Percentiles rank a stretch among this genome's conserved stretches.
Evolutionary conservation across 805 yeast species (phyloP).

Genomic region (Clavispora phyllophila): DNA sequence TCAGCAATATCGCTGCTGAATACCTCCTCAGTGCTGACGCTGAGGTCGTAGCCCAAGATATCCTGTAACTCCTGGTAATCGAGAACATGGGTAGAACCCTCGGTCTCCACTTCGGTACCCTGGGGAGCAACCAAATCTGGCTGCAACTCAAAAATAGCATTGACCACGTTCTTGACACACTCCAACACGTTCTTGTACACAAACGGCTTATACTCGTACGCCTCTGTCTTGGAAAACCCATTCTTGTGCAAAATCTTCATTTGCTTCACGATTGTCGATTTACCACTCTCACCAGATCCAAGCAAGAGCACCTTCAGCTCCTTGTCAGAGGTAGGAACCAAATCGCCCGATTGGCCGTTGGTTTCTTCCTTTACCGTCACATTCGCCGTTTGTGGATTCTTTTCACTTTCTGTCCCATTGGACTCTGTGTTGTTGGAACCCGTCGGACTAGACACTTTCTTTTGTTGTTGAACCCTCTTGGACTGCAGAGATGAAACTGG

Average conservation of each 20-base stretch:
- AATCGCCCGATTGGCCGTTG: conserved; percentile 2
- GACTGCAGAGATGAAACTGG: background rate
- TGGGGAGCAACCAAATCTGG: conserved; percentile 31
- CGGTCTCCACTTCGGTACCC: conserved; percentile 2
- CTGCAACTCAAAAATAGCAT: conserved; percentile 55
- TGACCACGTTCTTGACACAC: conserved; percentile 65
- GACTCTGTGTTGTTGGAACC: background rate
- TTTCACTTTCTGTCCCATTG: background rate
- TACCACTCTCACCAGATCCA: conserved; percentile 88
- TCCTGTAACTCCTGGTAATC: conserved; percentile 37
- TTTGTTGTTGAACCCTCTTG: background rate
- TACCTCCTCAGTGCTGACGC: conserved; percentile 48
- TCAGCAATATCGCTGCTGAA: conserved; percentile 48
- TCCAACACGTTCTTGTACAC: conserved; percentile 75
- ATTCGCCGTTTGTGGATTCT: background rate
- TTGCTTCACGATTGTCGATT: conserved; percentile 75
- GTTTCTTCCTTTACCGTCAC: background rate
- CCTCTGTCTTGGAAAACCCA: conserved; percentile 68
- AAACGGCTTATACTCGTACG: conserved; percentile 68
- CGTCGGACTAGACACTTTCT: background rate
- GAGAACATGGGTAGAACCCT: conserved; percentile 16
- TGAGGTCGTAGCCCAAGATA: conserved; percentile 42
- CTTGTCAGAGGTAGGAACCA: conserved; percentile 18
- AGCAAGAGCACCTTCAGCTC: conserved; percentile 70
- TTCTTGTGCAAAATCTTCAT: conserved; percentile 73